Conservation (phyloP, 140 eudicot genomes). For the Ambrosia hybrid region DNA sequence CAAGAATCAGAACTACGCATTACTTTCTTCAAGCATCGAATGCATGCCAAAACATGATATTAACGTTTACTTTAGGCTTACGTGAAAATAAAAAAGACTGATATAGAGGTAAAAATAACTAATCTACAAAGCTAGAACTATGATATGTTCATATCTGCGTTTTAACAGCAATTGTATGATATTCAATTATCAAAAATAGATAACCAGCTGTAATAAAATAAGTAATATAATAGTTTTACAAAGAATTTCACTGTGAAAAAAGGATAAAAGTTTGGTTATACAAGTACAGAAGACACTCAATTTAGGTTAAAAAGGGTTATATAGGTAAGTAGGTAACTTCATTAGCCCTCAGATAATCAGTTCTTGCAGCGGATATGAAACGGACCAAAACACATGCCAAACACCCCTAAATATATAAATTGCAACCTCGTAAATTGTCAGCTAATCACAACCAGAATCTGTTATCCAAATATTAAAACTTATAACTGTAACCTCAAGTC, state of each 20-base stretch:
- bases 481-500: background rate
- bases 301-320: background rate
- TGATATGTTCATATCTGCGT: background rate
- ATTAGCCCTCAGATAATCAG: background rate
- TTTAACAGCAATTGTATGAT: background rate
- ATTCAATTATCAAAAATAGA: background rate
- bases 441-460: too few species aligned
- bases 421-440: too few species aligned
- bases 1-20: too few species aligned
- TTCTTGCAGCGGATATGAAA: constrained; percentile 8
- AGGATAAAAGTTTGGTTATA: background rate
- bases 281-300: background rate
- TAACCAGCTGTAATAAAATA: background rate
- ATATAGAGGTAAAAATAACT: background rate
- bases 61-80: background rate
- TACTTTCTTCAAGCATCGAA: constrained; percentile 22
- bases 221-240: background rate
- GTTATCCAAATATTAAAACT: too few species aligned
- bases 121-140: background rate
- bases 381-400: too few species aligned
- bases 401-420: too few species aligned
- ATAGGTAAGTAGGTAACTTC: background rate
- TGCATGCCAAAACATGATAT: background rate
- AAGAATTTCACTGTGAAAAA: background rate
- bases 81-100: constrained; percentile 6